Base-by-base conservation (phyloP, 2,329 filamentous ascomycete species). In the Orbilia ellipsospora region DNA sequence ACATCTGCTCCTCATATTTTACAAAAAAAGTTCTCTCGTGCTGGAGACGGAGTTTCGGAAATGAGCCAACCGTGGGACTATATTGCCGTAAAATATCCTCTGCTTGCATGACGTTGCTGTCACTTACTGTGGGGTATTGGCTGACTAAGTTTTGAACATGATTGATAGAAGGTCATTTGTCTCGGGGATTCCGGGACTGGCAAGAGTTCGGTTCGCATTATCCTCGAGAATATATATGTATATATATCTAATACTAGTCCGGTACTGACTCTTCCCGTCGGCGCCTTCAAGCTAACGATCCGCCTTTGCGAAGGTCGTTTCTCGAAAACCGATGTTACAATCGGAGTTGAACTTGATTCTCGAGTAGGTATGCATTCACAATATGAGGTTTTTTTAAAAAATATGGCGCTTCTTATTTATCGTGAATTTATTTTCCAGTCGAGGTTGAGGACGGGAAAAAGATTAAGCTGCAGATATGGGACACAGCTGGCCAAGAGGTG, bases 131-230 rank as follows among this genome's bases (percentile, higher is more conserved):
- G 44, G 13, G 16, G 16, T 48, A n/a, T 4, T 48, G 44, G 4
- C 44, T 48, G 44, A 20, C 62, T 18, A 59, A 16, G 45, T 23
- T 23, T 55, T 54, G 18, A 54, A 64, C 67, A 23, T 57, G 31
- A 48, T 28, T 51, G 18, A 36, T 63, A 80, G 79, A 99, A 99
- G 84, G 92, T 99, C 80, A 94, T 98, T 81, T 96, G 93, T 85
- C 93, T 99, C 81, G 95, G 95, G 83, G 95, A 98, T 85, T 95
- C 92, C 54, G 95, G 94, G 82, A 96, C 93, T 82, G 95, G 95
- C 81, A 99, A 99, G 86, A 96, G 93, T 77, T 89, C 94, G 69
- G 94, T 97, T 79, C 93, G 93, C 0, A 10, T 36, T 10, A 36
- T 36, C 10, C 8, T 36, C 8, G 31, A 92, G 92, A 28, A 88